Evolutionary conservation across 371 early-diverging fungal species (phyloP), one percentile per base, ranked within the genome.

Genomic region (Mucor velutinosus): DNA sequence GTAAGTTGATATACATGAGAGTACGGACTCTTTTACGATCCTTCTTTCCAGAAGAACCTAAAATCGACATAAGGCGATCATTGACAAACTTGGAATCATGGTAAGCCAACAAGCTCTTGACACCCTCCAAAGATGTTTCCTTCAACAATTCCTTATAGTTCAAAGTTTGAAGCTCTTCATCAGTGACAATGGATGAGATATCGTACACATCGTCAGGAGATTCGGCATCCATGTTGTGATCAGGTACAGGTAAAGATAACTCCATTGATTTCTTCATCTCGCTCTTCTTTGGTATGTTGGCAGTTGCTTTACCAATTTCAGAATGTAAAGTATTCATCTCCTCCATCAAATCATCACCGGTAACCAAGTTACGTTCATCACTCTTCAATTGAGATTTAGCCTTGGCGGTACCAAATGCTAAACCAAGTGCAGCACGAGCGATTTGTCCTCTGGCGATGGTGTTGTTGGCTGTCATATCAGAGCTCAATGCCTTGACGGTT

Each of bases 341-440:
- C 25, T 78, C 84, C 60, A 80, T 76, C 68, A 96, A 64, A 10
- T 86, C 78, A 41, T 83, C 72, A 41, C 67, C 80, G 4, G 63
- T 86, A 63, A 96, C 92, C 65, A 87, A 84, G 75, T 96, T 96
- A 67, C 93, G 89, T 73, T 94, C 96, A 62, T 83, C 80, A 14
- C 92, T 92, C 29, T 86, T 85, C 67, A 96, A 87, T 65, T 88
- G 85, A 66, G 93, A 86, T 71, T 90, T 89, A 57, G 87, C 83
- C 83, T 94, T 95, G 84, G 92, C 91, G 61, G 92, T 94, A 74
- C 97, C 97, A 70, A 96, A 96, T n/a, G 93, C 87, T 76, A 93
- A 86, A 70, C 96, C 96, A 66, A 96, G 83, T 35, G 86, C 82
- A 64, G 90, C 89, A 64, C 91, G 82, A 23, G 94, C 94, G 10